Evolutionary conservation across 2,329 filamentous ascomycete genomes (phyloP), one percentile per base, ranked within the genome.

Genomic region (Hypoxylon sp.): DNA sequence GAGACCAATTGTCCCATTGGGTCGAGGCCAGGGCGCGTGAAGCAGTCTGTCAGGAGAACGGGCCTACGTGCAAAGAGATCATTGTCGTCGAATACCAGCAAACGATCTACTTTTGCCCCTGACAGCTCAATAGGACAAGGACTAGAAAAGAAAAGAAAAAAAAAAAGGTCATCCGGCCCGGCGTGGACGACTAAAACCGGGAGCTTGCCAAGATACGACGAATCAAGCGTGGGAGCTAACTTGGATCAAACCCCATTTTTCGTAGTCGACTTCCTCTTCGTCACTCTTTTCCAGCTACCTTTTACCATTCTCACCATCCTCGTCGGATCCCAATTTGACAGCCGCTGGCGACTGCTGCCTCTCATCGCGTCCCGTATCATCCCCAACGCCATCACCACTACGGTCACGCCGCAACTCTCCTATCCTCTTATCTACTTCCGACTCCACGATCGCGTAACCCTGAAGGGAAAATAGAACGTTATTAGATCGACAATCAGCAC

Each of bases 271-370:
- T 28, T 42, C 24, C 38, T 55, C 45, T 45, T 53, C 46, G 44
- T 64, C 61, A 59, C 60, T 67, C 60, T 36, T 45, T 50, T 42
- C 22, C 53, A 30, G 53, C 42, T 53, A 49, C 42, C 32, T 52
- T 32, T 46, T 54, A 42, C 45, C 40, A 28, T 33, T 30, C 50
- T 48, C 33, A 51, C 51, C 18, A 57, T 57, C 42, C 36, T 66
- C 36, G 40, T 53, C 56, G 33, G 42, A 42, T 58, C 26, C 26
- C 33, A 38, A 56, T 51, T 62, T 60, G 62, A 68, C 61, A 71
- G 60, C 67, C 59, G 58, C 61, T 64, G 61, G 56, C 57, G 61
- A 68, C 59, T 61, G 56, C 63, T 69, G 46, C 36, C 18, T 58
- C 49, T 42, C 53, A 60, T 46, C 65, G 50, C 50, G 48, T 57